Conservation (phyloP, 352 stramenopile genomes). For the Globisporangium megalacanthum region DNA sequence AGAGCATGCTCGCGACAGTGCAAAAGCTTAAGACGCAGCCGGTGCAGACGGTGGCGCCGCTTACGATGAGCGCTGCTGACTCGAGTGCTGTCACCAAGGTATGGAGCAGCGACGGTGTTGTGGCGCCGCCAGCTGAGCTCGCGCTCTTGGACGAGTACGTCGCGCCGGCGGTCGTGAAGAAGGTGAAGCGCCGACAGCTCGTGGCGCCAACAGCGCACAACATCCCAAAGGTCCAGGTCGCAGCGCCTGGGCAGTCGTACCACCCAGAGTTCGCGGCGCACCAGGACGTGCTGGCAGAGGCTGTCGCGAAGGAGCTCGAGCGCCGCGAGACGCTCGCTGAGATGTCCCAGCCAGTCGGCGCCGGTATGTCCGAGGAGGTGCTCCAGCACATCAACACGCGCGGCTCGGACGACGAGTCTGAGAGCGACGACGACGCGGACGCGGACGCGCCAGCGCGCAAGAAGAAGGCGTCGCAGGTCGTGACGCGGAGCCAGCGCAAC, state of each 20-base stretch:
- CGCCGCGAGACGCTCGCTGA: conserved; percentile 42
- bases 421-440: conserved; percentile 28
- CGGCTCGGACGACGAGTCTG: conserved; percentile 38
- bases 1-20: conserved; percentile 40
- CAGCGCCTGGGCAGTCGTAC: conserved; percentile 77
- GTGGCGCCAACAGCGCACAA: conserved; percentile 60
- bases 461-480: conserved; percentile 44
- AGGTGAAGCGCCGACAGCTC: conserved; percentile 47
- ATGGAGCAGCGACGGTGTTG: conserved; percentile 40
- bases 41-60: conserved; percentile 7
- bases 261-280: conserved; percentile 79
- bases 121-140: conserved; percentile 30
- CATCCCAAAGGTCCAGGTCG: conserved; percentile 67
- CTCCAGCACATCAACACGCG: conserved; percentile 74
- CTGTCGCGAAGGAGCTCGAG: conserved; percentile 64
- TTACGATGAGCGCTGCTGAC: conserved; percentile 11
- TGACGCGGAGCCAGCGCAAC: conserved; percentile 73
- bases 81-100: conserved; percentile 15
- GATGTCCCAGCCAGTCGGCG: conserved; percentile 36
- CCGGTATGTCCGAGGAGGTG: conserved; percentile 72
- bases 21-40: conserved; percentile 48
- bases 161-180: conserved; percentile 48
- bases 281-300: conserved; percentile 73
- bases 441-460: conserved; percentile 22
- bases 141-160: conserved; percentile 55